phyloP scores from a whole-genome alignment of 148 eudicot species.

The Salicornia ramosissima region DNA sequence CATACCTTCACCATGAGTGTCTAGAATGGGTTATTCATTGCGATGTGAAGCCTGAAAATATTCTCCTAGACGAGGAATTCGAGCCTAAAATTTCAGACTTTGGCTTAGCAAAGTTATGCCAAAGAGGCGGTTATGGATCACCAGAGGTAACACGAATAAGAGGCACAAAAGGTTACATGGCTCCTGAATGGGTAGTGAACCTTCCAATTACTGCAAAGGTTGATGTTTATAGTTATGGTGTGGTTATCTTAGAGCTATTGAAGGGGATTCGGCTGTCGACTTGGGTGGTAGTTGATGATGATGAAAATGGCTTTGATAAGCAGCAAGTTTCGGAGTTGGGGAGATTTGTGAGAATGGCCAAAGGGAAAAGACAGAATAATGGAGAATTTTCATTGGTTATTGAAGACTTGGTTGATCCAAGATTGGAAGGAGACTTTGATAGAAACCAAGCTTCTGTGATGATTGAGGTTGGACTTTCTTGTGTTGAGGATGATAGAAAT shows the following conservation, averaged over 20 bases:
- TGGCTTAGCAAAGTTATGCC: slow-evolving; percentile 53
- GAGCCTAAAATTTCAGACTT: slow-evolving; percentile 65
- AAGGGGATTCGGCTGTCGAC: slow-evolving; percentile 51
- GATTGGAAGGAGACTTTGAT: slow-evolving; percentile 42
- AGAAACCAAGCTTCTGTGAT: slow-evolving; percentile 41
- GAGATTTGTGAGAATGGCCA: slow-evolving; percentile 33
- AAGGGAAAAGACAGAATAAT: slow-evolving; percentile 21
- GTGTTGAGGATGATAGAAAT: slow-evolving; percentile 22
- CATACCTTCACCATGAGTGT: slow-evolving; percentile 76
- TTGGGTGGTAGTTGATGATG: slow-evolving; percentile 28
- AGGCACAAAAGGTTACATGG: slow-evolving; percentile 77
- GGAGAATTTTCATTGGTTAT: slow-evolving; percentile 42
- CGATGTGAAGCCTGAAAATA: slow-evolving; percentile 69
- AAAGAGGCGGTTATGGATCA: slow-evolving; percentile 41
- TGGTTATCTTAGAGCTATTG: slow-evolving; percentile 59
- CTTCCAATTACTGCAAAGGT: slow-evolving; percentile 66
- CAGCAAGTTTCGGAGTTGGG: slow-evolving; percentile 29
- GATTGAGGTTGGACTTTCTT: slow-evolving; percentile 43
- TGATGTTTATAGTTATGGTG: slow-evolving; percentile 63
- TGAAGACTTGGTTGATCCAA: slow-evolving; percentile 39
- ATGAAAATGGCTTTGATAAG: slow-evolving; percentile 2
- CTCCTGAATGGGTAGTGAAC: slow-evolving; percentile 69
- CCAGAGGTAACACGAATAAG: slow-evolving; percentile 39
- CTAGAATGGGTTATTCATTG: slow-evolving; percentile 81
- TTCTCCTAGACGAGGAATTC: slow-evolving; percentile 44